phyloP scores from a whole-genome alignment of 2,329 filamentous ascomycete species.

The Trichophyton equinum region DNA sequence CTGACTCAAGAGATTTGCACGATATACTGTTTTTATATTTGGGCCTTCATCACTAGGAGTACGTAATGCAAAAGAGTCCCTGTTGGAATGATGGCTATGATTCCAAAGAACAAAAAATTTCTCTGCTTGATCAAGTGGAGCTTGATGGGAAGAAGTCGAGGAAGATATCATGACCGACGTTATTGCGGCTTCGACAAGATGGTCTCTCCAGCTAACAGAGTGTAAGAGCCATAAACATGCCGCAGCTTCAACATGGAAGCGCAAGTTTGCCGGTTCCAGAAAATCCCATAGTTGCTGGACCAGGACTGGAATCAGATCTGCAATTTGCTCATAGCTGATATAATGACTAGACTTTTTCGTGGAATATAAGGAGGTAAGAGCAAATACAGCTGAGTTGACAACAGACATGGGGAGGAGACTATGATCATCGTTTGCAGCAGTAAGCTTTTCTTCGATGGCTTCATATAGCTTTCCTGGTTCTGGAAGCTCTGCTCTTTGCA shows the following conservation, averaged over 20 bases:
- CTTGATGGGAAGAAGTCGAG: conserved; percentile 22
- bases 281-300: conserved; percentile 66
- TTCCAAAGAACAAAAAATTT: conserved; percentile 33
- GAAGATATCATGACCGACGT: conserved; percentile 53
- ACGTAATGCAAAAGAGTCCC: conserved; percentile 21
- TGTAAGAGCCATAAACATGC: conserved; percentile 79
- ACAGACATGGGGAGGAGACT: conserved; percentile 23
- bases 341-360: conserved; percentile 26
- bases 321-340: conserved; percentile 38
- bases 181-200: conserved; percentile 69
- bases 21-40: conserved; percentile 23
- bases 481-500: conserved; percentile 26
- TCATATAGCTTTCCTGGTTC: conserved; percentile 25
- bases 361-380: conserved; percentile 33
- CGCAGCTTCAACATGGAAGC: conserved; percentile 89
- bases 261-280: conserved; percentile 68
- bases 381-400: conserved; percentile 36
- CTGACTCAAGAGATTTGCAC: conserved; percentile 56
- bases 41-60: conserved; percentile 12
- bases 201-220: conserved; percentile 52
- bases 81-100: conserved; percentile 29
- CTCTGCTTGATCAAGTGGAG: conserved; percentile 26
- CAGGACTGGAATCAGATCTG: conserved; percentile 52
- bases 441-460: conserved; percentile 21
- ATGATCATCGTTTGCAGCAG: conserved; percentile 14